Base-by-base conservation (phyloP, 1,284 basidiomycete species). In the Thecaphora thlaspeos region DNA sequence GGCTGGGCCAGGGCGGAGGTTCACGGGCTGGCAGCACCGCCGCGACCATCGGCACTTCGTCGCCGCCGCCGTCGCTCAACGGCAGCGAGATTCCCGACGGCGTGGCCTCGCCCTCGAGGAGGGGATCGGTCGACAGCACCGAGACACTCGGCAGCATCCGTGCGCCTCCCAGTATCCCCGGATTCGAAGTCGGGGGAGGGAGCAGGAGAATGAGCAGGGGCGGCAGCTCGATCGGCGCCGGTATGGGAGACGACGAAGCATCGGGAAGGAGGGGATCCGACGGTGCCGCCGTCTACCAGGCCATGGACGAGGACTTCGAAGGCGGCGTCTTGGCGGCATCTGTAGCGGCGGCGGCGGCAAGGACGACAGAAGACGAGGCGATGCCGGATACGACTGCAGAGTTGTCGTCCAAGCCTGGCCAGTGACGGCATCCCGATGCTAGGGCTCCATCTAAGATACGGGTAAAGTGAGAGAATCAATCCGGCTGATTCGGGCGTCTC, bases 11-110 rank as follows among this genome's bases (percentile, higher is more conserved):
- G n/a, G 43, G 47, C 17, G 21, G 48, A 0, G 43, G 51, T 40
- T 48, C 32, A 26, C 47, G 69, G n/a, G 63, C 69, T 3, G 69
- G 63, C n/a, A 71, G 69, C 43, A 71, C 69, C 1, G 69, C 67
- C 12, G 69, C 69, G 1, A 71, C 69, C 0, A 58, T 62, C 5
- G 69, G 69, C 12, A 71, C 69, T 9, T 53, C 55, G 17, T 61
- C 66, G 15, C 69, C 69, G 9, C 60, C 67, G 3, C 63, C 51
- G 17, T 57, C 53, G 26, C 55, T 61, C 1, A 48, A 51, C 17
- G 63, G 63, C 2, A 58, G 55, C 47, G 63, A 66, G 17, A 56
- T 66, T n/a, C 59, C 63, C 0, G 50, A 66, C 28, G 55, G 59
- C 1, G 63, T 66, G 9, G 63, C 52, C 2, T 53, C 51, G 21